These are phyloP conservation scores for Xylariaceae sp. DNA, from an alignment of 2,329 filamentous ascomycete genomes.

Conservation along the genomic window DNA sequence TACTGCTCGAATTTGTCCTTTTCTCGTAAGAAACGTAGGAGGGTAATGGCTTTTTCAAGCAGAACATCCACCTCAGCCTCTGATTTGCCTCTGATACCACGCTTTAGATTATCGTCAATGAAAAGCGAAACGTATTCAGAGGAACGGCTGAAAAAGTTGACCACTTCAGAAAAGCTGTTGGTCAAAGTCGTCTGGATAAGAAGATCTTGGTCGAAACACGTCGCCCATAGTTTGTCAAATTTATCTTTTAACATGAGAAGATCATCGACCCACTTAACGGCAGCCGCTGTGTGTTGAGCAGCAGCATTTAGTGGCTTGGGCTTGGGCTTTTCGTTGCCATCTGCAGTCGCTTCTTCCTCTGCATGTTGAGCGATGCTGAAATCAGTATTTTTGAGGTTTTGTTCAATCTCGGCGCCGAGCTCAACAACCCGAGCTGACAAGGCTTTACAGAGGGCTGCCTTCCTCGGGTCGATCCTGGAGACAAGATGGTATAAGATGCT, in stretches of 20 bases:
- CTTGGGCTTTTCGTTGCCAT: slow-evolving; percentile 45
- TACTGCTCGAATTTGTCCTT: slow-evolving; percentile 96
- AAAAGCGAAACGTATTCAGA: slow-evolving; percentile 94
- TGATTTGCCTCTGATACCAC: slow-evolving; percentile 88
- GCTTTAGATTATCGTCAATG: slow-evolving; percentile 94
- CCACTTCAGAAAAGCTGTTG: slow-evolving; percentile 85
- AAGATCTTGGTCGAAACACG: slow-evolving; percentile 71
- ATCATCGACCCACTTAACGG: slow-evolving; percentile 93
- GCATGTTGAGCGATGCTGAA: slow-evolving; percentile 37
- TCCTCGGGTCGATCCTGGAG: slow-evolving; percentile 69
- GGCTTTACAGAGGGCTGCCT: slow-evolving; percentile 63
- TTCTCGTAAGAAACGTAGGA: slow-evolving; percentile 84
- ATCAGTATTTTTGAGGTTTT: slow-evolving; percentile 52
- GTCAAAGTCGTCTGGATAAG: slow-evolving; percentile 77
- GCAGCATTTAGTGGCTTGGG: slow-evolving; percentile 50
- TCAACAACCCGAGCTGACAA: slow-evolving; percentile 73
- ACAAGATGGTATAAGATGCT: slow-evolving; percentile 78
- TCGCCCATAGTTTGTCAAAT: slow-evolving; percentile 74
- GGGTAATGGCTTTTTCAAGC: slow-evolving; percentile 81
- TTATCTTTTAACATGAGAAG: slow-evolving; percentile 82
- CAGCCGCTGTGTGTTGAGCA: slow-evolving; percentile 79
- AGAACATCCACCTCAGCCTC: slow-evolving; percentile 80
- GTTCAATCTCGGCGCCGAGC: slow-evolving; percentile 80
- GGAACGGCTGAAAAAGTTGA: slow-evolving; percentile 81
- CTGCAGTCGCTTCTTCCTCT: slow-evolving; percentile 34